phyloP scores from a whole-genome alignment of 2,329 filamentous ascomycete species.

The Macrophomina pseudophaseolina region DNA sequence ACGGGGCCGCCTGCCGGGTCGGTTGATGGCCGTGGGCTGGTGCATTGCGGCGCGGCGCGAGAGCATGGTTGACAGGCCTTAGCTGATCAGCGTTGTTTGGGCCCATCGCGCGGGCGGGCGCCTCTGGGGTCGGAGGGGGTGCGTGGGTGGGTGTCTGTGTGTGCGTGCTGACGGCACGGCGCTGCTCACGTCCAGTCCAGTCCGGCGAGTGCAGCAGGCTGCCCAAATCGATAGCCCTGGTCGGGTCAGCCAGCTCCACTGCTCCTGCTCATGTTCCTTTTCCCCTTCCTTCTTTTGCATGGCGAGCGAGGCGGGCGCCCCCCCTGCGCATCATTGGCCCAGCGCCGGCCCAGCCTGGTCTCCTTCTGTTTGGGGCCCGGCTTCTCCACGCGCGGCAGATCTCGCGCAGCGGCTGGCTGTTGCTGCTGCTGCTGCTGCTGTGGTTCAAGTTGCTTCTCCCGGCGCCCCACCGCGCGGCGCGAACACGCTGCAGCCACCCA shows the following conservation, averaged over 20 bases:
- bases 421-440: not conserved
- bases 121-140: not conserved
- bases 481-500: slow-evolving; percentile 17
- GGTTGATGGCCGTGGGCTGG: slow-evolving; percentile 24
- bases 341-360: not conserved
- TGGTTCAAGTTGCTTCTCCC: slow-evolving; percentile 12
- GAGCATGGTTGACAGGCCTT: slow-evolving; percentile 21
- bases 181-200: slow-evolving; percentile 14
- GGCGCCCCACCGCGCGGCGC: slow-evolving; percentile 17
- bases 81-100: slow-evolving; percentile 19
- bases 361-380: slow-evolving; percentile 24
- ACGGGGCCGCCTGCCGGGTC: slow-evolving; percentile 26
- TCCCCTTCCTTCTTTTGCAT: slow-evolving; percentile 6
- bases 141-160: too few relatives aligned
- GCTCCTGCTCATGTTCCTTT: not conserved
- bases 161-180: slow-evolving; percentile 20
- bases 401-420: slow-evolving; percentile 3
- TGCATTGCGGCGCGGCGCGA: slow-evolving; percentile 27
- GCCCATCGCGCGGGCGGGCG: slow-evolving; percentile 5
- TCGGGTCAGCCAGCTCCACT: not conserved
- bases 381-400: slow-evolving; percentile 27
- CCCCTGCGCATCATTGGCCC: slow-evolving; percentile 9
- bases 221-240: slow-evolving; percentile 15
- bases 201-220: not conserved
- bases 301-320: not conserved